Percentiles rank a stretch among this genome's conserved stretches.
These are phyloP conservation scores for Panus rudis DNA, from an alignment of 768 basidiomycete genomes.

Conservation along the genomic window DNA sequence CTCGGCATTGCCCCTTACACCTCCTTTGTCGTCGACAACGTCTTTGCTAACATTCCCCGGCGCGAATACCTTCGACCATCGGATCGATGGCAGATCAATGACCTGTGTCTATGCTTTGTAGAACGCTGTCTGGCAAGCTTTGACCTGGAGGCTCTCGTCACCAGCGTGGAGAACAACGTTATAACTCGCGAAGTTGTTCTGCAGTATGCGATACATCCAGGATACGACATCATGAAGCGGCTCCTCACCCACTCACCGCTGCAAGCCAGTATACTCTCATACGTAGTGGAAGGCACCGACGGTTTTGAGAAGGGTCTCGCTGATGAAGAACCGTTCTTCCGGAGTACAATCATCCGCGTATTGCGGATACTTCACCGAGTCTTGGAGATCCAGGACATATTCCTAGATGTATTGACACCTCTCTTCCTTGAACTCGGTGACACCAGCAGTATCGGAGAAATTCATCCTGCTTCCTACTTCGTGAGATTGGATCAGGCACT, in stretches of 20 bases:
- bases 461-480: conserved; percentile 63
- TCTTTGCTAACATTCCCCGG: conserved; percentile 69
- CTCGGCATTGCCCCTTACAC: conserved; percentile 80
- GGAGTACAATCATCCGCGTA: conserved; percentile 69
- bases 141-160: conserved; percentile 67
- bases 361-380: conserved; percentile 77
- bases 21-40: conserved; percentile 84
- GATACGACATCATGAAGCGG: conserved; percentile 78
- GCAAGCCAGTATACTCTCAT: conserved; percentile 67
- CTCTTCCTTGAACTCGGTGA: conserved; percentile 62
- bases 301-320: conserved; percentile 68
- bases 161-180: conserved; percentile 43
- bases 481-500: conserved; percentile 69
- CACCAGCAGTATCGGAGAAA: conserved; percentile 42
- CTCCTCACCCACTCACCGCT: conserved; percentile 67
- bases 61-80: conserved; percentile 69
- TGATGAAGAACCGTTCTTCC: conserved; percentile 65
- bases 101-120: conserved; percentile 76
- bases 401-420: conserved; percentile 83
- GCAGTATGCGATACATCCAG: conserved; percentile 68
- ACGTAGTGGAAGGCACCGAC: conserved; percentile 74
- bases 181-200: conserved; percentile 47
- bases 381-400: conserved; percentile 81
- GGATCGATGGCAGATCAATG: conserved; percentile 84
- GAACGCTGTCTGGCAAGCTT: conserved; percentile 80